Evolutionary conservation across 495 filamentous ascomycete genomes (phyloP).

Genomic region (Elasticomyces elasticus): DNA sequence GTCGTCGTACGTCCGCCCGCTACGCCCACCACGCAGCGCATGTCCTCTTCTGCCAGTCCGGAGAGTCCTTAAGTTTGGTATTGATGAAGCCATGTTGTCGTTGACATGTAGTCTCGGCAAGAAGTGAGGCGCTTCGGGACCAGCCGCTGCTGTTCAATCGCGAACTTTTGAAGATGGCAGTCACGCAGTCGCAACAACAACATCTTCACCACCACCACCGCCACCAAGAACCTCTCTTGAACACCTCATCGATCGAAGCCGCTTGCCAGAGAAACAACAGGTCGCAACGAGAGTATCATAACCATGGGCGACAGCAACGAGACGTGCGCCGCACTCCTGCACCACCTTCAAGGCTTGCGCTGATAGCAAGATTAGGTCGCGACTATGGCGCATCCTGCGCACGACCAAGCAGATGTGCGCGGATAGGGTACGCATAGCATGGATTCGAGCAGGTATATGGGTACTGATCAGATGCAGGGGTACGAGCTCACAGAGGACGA

Average conservation of each 20-base stretch:
- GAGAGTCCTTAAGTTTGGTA: slow-evolving; percentile 19
- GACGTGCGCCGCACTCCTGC: background rate
- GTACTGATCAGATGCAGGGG: slow-evolving; percentile 48
- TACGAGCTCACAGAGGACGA: slow-evolving; percentile 88
- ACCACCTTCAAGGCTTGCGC: background rate
- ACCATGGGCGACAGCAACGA: background rate
- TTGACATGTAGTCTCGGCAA: background rate
- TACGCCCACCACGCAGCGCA: slow-evolving; percentile 7
- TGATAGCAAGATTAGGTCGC: slow-evolving; percentile 1
- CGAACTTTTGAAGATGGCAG: too few species aligned
- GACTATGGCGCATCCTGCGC: slow-evolving; percentile 27
- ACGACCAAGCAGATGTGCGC: slow-evolving; percentile 32
- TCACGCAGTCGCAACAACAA: too few species aligned
- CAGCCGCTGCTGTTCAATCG: background rate
- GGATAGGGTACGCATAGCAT: slow-evolving; percentile 26
- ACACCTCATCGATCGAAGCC: too few species aligned
- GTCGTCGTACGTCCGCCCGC: background rate
- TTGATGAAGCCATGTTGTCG: slow-evolving; percentile 11
- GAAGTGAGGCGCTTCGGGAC: background rate
- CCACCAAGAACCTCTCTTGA: too few species aligned
- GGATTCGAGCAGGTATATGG: background rate
- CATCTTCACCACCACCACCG: too few species aligned
- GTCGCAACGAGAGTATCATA: background rate
- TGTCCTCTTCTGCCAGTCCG: slow-evolving; percentile 9
- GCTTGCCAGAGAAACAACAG: background rate